Base-by-base conservation (phyloP, 257 asterid species). In the Salvia miltiorrhiza region DNA sequence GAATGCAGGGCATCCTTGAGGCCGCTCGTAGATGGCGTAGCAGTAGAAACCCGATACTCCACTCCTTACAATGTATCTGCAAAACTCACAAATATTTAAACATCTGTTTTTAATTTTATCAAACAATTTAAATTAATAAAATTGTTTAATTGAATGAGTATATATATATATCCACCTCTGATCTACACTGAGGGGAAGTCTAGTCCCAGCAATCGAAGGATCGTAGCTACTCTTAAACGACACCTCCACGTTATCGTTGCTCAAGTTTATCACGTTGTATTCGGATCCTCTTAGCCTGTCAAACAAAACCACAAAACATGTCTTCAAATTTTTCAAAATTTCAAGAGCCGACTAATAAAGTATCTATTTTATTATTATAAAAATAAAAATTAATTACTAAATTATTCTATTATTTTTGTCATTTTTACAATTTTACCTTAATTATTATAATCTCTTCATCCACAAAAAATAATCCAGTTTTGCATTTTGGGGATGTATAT, bases 21-120 rank as follows among this genome's bases (percentile, higher is more conserved):
- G 79, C 7, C 81, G 83, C 74, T 81, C 89, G 45, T 74, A 81
- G 37, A 83, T 79, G 3, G 89, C 76, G 26, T 80, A 84, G 77
- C 84, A 77, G 72, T 83, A 83, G 73, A 86, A 86, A 20, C 92
- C 87, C 11, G 89, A 83, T n/a, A 69, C 77, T 4, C 82, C 86
- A 41, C 79, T 71, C 76, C 88, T 76, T 60, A 85, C 66, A 65
- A 85, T 76, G 72, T 80, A 85, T 76, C 89, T 84, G 59, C 40
- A 7, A 1, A 9, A 7, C 4, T n/a, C 35, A 30, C 7, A 30
- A 2, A 7, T 30, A 30, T 3, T 30, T 30, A 30, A 30, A 30
- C 35, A 4, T 7, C 5, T 30, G 35, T 4, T 30, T 30, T 4
- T n/a, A n/a, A n/a, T n/a, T n/a, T n/a, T n/a, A n/a, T n/a, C n/a